Evolutionary conservation across 176 grass and related monocot genomes (phyloP).

Genomic region (Zizania latifolia): DNA sequence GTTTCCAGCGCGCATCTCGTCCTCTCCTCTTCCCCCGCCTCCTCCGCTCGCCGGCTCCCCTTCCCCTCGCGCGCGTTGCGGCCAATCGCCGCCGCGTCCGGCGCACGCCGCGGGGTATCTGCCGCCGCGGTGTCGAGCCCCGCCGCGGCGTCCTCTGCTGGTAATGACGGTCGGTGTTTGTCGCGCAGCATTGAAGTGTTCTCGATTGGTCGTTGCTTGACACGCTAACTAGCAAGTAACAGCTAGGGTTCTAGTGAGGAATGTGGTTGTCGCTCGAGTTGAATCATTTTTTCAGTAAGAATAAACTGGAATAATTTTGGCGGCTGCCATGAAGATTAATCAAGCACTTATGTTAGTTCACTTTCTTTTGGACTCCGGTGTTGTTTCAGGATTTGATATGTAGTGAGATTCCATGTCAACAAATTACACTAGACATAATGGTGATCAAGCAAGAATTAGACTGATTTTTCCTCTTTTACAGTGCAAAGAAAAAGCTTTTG

Average conservation of each 20-base stretch:
- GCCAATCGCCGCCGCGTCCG: slow-evolving; percentile 20
- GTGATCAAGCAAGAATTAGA: neutral
- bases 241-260: slow-evolving; percentile 23
- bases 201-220: neutral
- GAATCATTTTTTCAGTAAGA: neutral
- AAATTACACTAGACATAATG: too few species aligned
- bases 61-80: slow-evolving; percentile 1
- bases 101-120: slow-evolving; percentile 8
- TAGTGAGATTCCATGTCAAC: neutral
- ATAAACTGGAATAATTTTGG: neutral
- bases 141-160: neutral
- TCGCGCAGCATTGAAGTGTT: neutral
- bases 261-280: neutral
- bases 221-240: neutral
- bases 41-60: too few species aligned
- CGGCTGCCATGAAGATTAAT: neutral
- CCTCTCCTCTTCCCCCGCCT: slow-evolving; percentile 15
- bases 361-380: neutral
- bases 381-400: neutral
- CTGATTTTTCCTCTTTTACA: neutral
- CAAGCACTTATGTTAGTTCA: neutral
- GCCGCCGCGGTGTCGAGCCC: slow-evolving; percentile 33
- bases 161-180: slow-evolving; percentile 32
- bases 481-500: slow-evolving; percentile 2
- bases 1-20: slow-evolving; percentile 27